Conservation (phyloP, 139 green algal genomes). For the Parachlorella kessleri region DNA sequence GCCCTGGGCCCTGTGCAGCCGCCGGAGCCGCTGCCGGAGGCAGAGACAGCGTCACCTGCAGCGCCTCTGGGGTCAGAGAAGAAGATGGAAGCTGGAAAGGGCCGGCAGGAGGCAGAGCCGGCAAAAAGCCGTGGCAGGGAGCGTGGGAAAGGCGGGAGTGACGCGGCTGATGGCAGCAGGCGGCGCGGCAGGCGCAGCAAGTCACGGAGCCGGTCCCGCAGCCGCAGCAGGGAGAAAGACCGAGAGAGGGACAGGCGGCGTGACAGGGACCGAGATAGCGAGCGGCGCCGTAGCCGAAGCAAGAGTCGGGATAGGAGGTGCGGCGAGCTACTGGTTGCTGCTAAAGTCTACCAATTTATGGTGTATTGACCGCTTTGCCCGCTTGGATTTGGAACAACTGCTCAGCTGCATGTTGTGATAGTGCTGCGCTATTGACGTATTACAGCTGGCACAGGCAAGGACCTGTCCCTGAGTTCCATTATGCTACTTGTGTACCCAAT, state of each 20-base stretch:
- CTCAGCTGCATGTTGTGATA: no score
- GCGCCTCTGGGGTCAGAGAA: no score
- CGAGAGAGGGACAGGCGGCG: constrained; percentile 6
- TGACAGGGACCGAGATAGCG: constrained; percentile 8
- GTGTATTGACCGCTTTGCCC: no score
- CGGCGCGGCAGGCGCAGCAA: background rate
- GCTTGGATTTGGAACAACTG: no score
- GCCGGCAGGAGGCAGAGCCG: constrained; percentile 3
- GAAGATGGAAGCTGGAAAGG: background rate
- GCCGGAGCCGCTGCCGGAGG: no score
- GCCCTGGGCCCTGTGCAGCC: background rate
- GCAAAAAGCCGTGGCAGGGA: background rate
- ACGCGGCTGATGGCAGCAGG: background rate
- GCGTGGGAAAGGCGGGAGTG: background rate
- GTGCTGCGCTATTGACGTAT: no score
- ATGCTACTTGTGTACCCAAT: no score
- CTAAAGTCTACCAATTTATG: no score
- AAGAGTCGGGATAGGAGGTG: constrained; percentile 2
- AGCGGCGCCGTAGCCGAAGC: constrained; percentile 26
- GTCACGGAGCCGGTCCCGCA: background rate
- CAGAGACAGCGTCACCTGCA: no score
- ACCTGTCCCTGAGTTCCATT: no score
- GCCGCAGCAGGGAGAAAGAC: background rate
- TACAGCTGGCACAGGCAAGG: no score
- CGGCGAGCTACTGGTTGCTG: no score